These are phyloP conservation scores for Nakazawaea ambrosiae DNA, from an alignment of 805 yeast species.

Conservation along the genomic window DNA sequence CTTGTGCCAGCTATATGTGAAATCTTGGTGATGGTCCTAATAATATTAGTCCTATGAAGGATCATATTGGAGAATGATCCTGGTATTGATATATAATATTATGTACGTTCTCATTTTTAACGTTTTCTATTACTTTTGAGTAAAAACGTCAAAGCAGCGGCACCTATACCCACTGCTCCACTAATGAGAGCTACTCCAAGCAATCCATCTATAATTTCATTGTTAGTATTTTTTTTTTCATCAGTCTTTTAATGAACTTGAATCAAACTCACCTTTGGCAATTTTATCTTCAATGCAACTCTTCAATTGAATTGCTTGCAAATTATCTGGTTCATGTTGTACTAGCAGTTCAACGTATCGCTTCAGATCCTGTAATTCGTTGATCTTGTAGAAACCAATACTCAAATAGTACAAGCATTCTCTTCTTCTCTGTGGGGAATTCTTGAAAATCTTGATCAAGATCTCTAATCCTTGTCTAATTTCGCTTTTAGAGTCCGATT, in stretches of 20 bases:
- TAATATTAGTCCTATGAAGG: no score
- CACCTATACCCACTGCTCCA: slow-evolving; percentile 80
- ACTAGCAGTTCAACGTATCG: slow-evolving; percentile 76
- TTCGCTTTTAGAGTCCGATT: slow-evolving; percentile 52
- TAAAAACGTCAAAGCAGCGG: slow-evolving; percentile 47
- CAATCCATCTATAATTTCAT: slow-evolving; percentile 56
- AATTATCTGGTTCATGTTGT: slow-evolving; percentile 75
- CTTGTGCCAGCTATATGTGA: no score
- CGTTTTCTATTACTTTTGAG: slow-evolving; percentile 23
- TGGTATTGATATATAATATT: no score
- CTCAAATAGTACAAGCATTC: slow-evolving; percentile 86
- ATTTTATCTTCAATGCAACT: slow-evolving; percentile 77
- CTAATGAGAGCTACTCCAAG: slow-evolving; percentile 85
- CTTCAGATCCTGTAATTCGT: slow-evolving; percentile 81
- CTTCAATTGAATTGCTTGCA: slow-evolving; percentile 67
- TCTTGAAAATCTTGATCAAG: slow-evolving; percentile 63
- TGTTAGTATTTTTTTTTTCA: slow-evolving; percentile 5
- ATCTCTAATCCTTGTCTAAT: slow-evolving; percentile 77
- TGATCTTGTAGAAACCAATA: slow-evolving; percentile 81
- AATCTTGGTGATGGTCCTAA: no score
- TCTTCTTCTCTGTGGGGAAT: slow-evolving; percentile 74
- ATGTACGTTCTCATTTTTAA: no score
- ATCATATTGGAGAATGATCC: no score
- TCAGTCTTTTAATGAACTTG: background rate
- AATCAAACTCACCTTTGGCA: slow-evolving; percentile 36